phyloP scores from a whole-genome alignment of 129 eudicot species.

The Chrysanthemum makinoi region DNA sequence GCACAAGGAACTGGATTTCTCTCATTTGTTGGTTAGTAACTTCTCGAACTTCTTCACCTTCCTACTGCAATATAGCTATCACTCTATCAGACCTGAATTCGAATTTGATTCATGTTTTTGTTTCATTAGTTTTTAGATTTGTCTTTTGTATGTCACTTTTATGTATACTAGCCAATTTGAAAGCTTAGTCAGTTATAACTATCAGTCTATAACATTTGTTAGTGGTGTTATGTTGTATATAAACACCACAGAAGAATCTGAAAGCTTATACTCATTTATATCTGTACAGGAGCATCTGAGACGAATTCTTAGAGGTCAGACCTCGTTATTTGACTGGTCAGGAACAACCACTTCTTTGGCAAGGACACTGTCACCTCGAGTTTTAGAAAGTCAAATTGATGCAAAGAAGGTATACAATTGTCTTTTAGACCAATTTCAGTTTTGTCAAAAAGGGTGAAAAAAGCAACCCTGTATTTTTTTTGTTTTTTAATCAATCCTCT shows the following conservation, averaged over 20 bases:
- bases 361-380: conserved; percentile 93
- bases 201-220: neutral
- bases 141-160: neutral
- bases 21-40: conserved; percentile 87
- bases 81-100: neutral
- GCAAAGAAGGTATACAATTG: conserved; percentile 78
- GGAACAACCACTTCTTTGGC: conserved; percentile 83
- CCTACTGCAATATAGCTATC: neutral
- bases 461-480: neutral
- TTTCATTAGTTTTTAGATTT: neutral
- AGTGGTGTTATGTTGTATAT: conserved; percentile 1
- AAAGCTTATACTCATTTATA: conserved; percentile 15
- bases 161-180: neutral
- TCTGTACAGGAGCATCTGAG: conserved; percentile 76
- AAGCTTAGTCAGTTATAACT: no score
- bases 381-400: conserved; percentile 97
- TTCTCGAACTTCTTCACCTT: conserved; percentile 6
- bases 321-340: conserved; percentile 95
- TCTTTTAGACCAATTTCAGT: conserved; percentile 9
- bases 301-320: conserved; percentile 94
- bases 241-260: conserved; percentile 16
- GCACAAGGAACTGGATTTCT: conserved; percentile 97
- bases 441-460: neutral
- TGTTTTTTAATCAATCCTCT: neutral
- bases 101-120: neutral